Percentiles rank a stretch among this genome's conserved stretches.
These are phyloP conservation scores for Calcarisporium arbuscula DNA, from an alignment of 2,329 filamentous ascomycete genomes.

Conservation along the genomic window DNA sequence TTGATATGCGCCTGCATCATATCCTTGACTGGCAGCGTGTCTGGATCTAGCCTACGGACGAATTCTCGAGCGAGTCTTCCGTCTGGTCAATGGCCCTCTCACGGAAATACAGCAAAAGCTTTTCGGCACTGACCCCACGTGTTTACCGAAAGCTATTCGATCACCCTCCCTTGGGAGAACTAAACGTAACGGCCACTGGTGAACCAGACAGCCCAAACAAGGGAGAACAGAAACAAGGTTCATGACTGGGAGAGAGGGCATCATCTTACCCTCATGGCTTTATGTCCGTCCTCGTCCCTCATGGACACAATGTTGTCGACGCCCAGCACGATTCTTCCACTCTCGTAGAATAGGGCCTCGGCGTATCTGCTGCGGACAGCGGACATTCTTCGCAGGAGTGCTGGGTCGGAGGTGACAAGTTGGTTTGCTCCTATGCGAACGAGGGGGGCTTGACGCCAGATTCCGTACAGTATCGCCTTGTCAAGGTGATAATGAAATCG, in stretches of 20 bases:
- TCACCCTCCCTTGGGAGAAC: conserved; percentile 30
- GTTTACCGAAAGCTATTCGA: conserved; percentile 29
- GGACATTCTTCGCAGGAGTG: conserved; percentile 29
- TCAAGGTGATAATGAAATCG: too few species aligned
- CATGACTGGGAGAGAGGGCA: conserved; percentile 31
- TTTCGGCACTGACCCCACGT: conserved; percentile 30
- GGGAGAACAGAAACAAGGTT: conserved; percentile 30
- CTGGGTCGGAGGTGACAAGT: conserved; percentile 32
- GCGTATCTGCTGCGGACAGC: conserved; percentile 29
- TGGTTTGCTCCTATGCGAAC: conserved; percentile 37
- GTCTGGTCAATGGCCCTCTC: too few species aligned
- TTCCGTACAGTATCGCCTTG: not conserved
- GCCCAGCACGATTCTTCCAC: conserved; percentile 45
- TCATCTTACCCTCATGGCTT: conserved; percentile 37
- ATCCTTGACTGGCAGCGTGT: conserved; percentile 10
- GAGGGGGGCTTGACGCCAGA: conserved; percentile 5
- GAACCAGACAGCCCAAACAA: conserved; percentile 26
- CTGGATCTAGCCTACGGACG: conserved; percentile 14
- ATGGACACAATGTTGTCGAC: conserved; percentile 47
- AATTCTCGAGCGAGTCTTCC: too few species aligned
- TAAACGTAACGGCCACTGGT: conserved; percentile 28
- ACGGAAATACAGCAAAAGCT: too few species aligned
- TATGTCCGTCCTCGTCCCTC: conserved; percentile 40
- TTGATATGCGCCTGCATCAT: conserved; percentile 12
- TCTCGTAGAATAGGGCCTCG: conserved; percentile 38